Evolutionary conservation across 1,284 basidiomycete species (phyloP), one percentile per base, ranked within the genome.

Genomic region (Ganoderma multipileum): DNA sequence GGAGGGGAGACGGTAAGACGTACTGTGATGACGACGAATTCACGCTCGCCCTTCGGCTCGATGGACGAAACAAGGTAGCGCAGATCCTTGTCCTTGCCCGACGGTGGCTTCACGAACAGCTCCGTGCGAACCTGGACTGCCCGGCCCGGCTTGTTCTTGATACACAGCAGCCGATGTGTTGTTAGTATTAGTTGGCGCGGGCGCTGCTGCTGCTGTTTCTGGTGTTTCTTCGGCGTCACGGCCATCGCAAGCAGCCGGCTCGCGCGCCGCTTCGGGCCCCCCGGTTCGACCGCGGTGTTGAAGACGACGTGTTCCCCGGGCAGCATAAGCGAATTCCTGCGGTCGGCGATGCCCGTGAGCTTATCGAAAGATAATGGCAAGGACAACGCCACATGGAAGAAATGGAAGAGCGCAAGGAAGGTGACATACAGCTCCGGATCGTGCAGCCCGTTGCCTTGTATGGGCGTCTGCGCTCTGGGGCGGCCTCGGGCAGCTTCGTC

Each of bases 21-120:
- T 69, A 91, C 89, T 62, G 89, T 89, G 74, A 89, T 77, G 47
- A 91, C 81, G n/a, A 87, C 84, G 76, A 91, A 90, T 75, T 89
- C 87, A 52, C 85, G 80, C 63, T 88, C 87, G 60, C 86, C 81
- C 74, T 89, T 89, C 44, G 82, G 75, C 67, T 86, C 86, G 1
- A 87, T 86, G 33, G 83, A 82, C 7, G 82, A 81, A 14, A 91
- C 78, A 54, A 83, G 67, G 64, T 71, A 73, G 28, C 79, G 76
- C 44, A 69, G 71, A 54, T 81, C 79, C 71, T 78, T 68, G n/a
- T 52, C 63, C 61, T 52, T 52, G 23, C 50, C 63, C 39, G 52
- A 20, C 12, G 58, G 74, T 26, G 79, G 73, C 52, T 78, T 78
- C 52, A 89, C 71, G 26, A 79, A 75, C 36, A 87, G 76, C 75